Conservation (phyloP, 768 basidiomycete genomes). For the Neoboletus magnificus region DNA sequence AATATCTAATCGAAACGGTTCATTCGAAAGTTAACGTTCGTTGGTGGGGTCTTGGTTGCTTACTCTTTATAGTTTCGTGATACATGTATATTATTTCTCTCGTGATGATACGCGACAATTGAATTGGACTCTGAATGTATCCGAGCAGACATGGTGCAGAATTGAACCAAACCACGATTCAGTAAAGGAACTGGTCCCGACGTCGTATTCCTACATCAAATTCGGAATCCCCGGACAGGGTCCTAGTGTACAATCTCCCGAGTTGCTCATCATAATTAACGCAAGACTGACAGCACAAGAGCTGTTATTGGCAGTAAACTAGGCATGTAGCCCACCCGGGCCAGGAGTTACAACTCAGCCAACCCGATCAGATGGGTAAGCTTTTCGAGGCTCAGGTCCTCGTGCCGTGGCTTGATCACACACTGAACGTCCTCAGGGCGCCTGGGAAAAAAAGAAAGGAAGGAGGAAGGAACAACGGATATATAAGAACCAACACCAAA, state of each 20-base stretch:
- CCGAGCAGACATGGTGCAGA: too few relatives aligned
- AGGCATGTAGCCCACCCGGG: background rate
- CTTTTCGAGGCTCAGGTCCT: constrained; percentile 5
- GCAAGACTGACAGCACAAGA: background rate
- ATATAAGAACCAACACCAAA: background rate
- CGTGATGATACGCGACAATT: background rate
- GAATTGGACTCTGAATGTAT: constrained; percentile 3
- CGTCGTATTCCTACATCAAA: background rate
- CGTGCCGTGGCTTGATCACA: constrained; percentile 7
- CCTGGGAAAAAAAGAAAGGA: background rate
- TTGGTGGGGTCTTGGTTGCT: background rate
- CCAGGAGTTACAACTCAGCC: background rate
- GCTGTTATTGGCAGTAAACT: background rate
- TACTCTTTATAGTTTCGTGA: constrained; percentile 3
- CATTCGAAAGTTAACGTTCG: background rate
- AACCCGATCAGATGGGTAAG: constrained; percentile 10
- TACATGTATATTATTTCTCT: constrained; percentile 25
- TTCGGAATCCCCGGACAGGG: background rate
- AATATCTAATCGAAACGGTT: background rate
- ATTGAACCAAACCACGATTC: background rate
- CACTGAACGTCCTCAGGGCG: constrained; percentile 13
- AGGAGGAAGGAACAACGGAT: background rate
- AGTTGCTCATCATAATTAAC: background rate
- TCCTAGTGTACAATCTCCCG: background rate
- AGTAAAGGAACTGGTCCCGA: background rate